Base-by-base conservation (phyloP, 2,329 filamentous ascomycete species). In the Colletotrichum tropicale region DNA sequence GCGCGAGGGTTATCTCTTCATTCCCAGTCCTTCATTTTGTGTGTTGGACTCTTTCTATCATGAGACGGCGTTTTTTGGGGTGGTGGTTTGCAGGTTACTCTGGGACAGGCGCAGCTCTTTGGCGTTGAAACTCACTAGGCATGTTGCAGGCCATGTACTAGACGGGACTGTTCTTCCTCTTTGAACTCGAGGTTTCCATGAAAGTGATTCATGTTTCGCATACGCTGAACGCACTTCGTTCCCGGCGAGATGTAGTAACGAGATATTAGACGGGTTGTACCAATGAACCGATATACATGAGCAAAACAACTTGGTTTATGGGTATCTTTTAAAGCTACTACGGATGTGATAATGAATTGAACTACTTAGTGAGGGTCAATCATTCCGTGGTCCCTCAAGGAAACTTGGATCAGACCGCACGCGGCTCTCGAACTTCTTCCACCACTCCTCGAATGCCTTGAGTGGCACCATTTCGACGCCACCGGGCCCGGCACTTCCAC, bases 371-470 rank as follows among this genome's bases (percentile, higher is more conserved):
- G 36, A 24, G 13, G 7, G 13, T 75, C 71, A 82, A 52, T 83
- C 80, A 21, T 48, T 48, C 32, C 77, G 76, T 62, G 85, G 84
- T 80, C 93, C 91, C 85, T 98, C 96, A 79, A 99, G 87, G 83
- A 99, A 99, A 8, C 92, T 91, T 0, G 97, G 96, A 86, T 99
- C 97, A 78, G 91, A 90, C 80, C 96, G 93, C 52, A 99, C 91
- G 82, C 93, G 93, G 76, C 92, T 91, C 87, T 99, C 96, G 86
- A 99, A 99, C 85, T 98, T 98, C 76, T 89, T 91, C 97, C 98
- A 99, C 97, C 98, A 99, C 74, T 98, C 95, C 86, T 98, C 94
- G 83, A 99, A 99, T 7, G 94, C 95, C 86, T 95, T 97, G 78
- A 99, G 86, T n/a, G 97, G 96, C 28, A 99, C 95, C 15, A 98